Conservation (phyloP, 2,329 filamentous ascomycete species). For the Orbilia ellipsospora region DNA sequence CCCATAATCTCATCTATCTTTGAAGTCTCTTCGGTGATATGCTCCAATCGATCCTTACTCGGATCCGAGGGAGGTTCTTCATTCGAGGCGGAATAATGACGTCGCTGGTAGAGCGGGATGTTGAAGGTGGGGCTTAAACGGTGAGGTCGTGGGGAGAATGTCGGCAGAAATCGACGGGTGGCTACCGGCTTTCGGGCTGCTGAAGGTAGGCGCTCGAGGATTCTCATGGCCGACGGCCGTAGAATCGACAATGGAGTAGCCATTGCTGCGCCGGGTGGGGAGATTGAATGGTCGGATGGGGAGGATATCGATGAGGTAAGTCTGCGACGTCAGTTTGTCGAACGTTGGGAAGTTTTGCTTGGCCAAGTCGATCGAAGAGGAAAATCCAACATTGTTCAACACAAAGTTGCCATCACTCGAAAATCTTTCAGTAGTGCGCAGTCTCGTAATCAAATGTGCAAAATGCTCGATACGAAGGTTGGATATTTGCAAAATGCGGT, state of each 20-base stretch:
- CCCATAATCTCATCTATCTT: slow-evolving; percentile 45
- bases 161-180: slow-evolving; percentile 31
- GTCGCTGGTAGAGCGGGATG: slow-evolving; percentile 28
- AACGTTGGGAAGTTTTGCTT: background rate
- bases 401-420: no score
- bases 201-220: slow-evolving; percentile 31
- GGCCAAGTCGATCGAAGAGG: background rate
- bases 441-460: no score
- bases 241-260: slow-evolving; percentile 36
- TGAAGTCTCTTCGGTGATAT: slow-evolving; percentile 44
- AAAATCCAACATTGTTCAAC: background rate
- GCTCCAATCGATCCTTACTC: slow-evolving; percentile 14
- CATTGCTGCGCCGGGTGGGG: slow-evolving; percentile 13
- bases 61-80: slow-evolving; percentile 14
- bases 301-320: background rate
- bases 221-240: slow-evolving; percentile 32
- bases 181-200: slow-evolving; percentile 15
- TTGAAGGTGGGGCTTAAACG: slow-evolving; percentile 26
- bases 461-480: no score
- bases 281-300: background rate
- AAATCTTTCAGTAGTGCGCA: no score
- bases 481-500: no score
- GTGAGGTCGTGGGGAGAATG: slow-evolving; percentile 36
- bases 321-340: background rate
- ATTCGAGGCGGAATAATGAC: slow-evolving; percentile 25